A percentile compares a stretch with the other conserved stretches of the same genome.
These are phyloP conservation scores for Mycosphaerelloides madeirae DNA, from an alignment of 2,329 filamentous ascomycete genomes.

Conservation along the genomic window DNA sequence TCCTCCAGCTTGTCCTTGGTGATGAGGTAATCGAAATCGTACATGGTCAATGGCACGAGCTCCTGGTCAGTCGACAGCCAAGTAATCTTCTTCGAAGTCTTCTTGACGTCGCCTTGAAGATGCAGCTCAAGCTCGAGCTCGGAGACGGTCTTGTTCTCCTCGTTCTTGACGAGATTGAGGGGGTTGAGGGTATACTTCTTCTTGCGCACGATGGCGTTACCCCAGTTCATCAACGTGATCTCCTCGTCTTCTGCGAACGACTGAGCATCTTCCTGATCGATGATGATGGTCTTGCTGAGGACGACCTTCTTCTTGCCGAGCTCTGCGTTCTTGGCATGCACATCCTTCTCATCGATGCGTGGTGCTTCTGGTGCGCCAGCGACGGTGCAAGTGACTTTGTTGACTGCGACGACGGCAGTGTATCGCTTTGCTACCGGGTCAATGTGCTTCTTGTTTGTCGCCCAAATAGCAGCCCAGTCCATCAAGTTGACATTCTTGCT, in stretches of 20 bases:
- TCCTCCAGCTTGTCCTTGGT: slow-evolving; percentile 92
- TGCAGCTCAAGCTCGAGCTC: slow-evolving; percentile 78
- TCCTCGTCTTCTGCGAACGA: slow-evolving; percentile 80
- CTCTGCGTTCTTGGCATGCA: slow-evolving; percentile 83
- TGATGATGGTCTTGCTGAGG: slow-evolving; percentile 67
- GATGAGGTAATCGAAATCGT: slow-evolving; percentile 92
- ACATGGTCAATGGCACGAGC: slow-evolving; percentile 75
- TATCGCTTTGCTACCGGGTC: slow-evolving; percentile 46
- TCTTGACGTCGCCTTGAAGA: slow-evolving; percentile 87
- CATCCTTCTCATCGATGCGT: slow-evolving; percentile 69
- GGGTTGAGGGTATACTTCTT: slow-evolving; percentile 44
- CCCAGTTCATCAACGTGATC: slow-evolving; percentile 96
- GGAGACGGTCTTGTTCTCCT: slow-evolving; percentile 56
- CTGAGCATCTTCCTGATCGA: slow-evolving; percentile 84
- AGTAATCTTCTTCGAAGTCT: slow-evolving; percentile 93
- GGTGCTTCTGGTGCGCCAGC: slow-evolving; percentile 32
- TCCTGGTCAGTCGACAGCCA: slow-evolving; percentile 80
- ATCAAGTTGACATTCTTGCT: slow-evolving; percentile 78
- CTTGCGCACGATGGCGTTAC: slow-evolving; percentile 74
- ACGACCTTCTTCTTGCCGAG: slow-evolving; percentile 82
- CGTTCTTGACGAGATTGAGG: slow-evolving; percentile 44
- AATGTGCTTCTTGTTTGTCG: slow-evolving; percentile 51
- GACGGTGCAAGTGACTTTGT: slow-evolving; percentile 52
- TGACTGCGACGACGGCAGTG: slow-evolving; percentile 60
- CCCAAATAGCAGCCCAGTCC: slow-evolving; percentile 68